Evolutionary conservation across 2,329 filamentous ascomycete species (phyloP), one percentile per base, ranked within the genome.

Genomic region (Huntiella decipiens): DNA sequence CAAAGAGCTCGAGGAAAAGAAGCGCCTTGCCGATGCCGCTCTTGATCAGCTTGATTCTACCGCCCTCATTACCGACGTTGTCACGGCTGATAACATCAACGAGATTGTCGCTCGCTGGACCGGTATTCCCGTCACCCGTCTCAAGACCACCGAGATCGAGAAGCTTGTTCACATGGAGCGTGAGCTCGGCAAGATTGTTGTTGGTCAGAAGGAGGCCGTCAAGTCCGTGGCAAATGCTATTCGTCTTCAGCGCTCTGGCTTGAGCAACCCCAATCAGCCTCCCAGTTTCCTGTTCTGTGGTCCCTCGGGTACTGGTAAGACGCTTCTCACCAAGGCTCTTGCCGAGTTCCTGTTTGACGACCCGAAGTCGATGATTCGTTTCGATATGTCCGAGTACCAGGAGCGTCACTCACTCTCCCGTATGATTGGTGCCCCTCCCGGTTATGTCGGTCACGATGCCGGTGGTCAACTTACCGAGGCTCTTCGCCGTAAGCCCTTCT

Each of bases 331-430:
- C 53, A 98, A 98, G 64, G 91, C 88, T 12, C 71, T 98, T 50
- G 91, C 91, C 42, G 91, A 98, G 61, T 98, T 98, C 67, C 70
- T 98, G 22, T 98, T 98, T 66, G 91, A 98, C 59, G 91, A 98
- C 55, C 66, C 88, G 19, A 95, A 95, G 67, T 70, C 88, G 32
- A 96, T 98, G 91, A 94, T 98, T 56, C 82, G 91, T 35, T 93
- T 98, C 66, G 91, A 98, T 60, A 98, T 98, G 91, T 96, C 88
- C 4, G 91, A 98, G 63, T 98, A 98, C 62, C 92, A 98, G 63
- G 91, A 98, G 63, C 80, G 88, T 4, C 91, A 98, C 61, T 82
- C 88, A 1, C 74, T 98, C 11, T 93, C 85, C 60, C 78, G 91
- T 50, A 95, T 98, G 85, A 98, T 98, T 55, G 91, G 91, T 59